Evolutionary conservation across 2,329 filamentous ascomycete genomes (phyloP).

Genomic region (Seiridium cupressi): DNA sequence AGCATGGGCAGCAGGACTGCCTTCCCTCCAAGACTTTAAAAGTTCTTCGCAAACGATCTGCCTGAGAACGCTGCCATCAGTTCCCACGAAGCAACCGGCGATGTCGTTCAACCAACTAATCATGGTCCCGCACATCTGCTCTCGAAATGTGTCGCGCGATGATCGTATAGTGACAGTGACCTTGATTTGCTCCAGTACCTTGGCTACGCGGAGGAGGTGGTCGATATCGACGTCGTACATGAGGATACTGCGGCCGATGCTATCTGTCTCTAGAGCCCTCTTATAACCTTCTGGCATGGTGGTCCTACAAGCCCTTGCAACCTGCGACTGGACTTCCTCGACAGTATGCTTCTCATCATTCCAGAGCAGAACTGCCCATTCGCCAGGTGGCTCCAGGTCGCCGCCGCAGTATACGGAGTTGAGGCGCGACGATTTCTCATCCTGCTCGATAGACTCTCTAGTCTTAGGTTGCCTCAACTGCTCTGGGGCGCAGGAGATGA

Average conservation of each 20-base stretch:
- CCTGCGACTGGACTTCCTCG: conserved; percentile 84
- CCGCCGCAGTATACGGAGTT: conserved; percentile 72
- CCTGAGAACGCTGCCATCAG: conserved; percentile 75
- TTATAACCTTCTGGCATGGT: conserved; percentile 65
- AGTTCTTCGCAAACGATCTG: conserved; percentile 88
- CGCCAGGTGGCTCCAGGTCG: conserved; percentile 63
- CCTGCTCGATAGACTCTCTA: conserved; percentile 72
- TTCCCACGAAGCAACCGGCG: conserved; percentile 79
- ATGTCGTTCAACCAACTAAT: conserved; percentile 96
- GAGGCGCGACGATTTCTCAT: conserved; percentile 78
- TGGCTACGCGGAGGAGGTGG: conserved; percentile 73
- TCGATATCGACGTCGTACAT: conserved; percentile 72
- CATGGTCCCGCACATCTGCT: conserved; percentile 98
- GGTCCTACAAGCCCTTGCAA: conserved; percentile 82
- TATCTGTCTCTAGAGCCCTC: conserved; percentile 85
- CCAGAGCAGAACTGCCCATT: conserved; percentile 88
- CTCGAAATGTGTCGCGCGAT: conserved; percentile 89
- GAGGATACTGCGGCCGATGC: conserved; percentile 82
- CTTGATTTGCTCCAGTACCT: conserved; percentile 90
- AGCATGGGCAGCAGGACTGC: conserved; percentile 79
- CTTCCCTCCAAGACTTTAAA: conserved; percentile 81
- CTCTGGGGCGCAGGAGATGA: conserved; percentile 96
- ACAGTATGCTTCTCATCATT: conserved; percentile 99
- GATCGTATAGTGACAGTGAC: conserved; percentile 94
- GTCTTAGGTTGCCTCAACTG: conserved; percentile 87